Evolutionary conservation across 495 filamentous ascomycete species (phyloP).

Genomic region (Lasiosphaeria ovina): DNA sequence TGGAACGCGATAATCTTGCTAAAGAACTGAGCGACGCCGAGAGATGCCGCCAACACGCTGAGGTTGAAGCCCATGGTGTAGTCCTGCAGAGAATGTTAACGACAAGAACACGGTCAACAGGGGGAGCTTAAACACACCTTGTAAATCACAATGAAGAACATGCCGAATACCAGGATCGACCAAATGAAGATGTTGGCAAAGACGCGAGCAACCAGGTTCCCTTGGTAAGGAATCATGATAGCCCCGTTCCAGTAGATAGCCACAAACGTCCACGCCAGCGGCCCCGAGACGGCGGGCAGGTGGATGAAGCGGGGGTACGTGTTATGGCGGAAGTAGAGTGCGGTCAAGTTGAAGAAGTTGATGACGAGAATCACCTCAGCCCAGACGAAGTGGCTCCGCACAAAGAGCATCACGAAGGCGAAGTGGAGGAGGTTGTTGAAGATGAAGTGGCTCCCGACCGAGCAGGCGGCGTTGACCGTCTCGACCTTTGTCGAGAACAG

Average conservation of each 20-base stretch:
- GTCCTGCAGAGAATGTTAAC: conserved; percentile 46
- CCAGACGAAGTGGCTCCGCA: conserved; percentile 66
- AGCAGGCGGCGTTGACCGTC: conserved; percentile 64
- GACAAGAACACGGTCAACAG: not conserved
- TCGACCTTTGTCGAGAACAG: conserved; percentile 65
- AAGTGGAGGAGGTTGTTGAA: conserved; percentile 77
- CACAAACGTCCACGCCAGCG: conserved; percentile 79
- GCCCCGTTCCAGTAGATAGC: conserved; percentile 86
- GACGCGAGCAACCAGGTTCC: conserved; percentile 61
- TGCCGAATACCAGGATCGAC: conserved; percentile 70
- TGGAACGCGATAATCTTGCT: conserved; percentile 71
- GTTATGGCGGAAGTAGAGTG: conserved; percentile 76
- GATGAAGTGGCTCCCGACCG: conserved; percentile 81
- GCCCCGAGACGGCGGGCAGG: conserved; percentile 67
- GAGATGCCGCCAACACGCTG: conserved; percentile 66
- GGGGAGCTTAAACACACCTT: conserved; percentile 44
- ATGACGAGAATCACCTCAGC: conserved; percentile 71
- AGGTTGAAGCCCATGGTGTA: conserved; percentile 80
- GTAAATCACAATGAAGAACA: conserved; percentile 65
- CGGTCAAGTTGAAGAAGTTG: conserved; percentile 75
- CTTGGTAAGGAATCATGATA: conserved; percentile 61
- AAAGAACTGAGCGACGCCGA: conserved; percentile 73
- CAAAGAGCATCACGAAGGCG: conserved; percentile 78
- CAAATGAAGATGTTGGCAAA: conserved; percentile 85
- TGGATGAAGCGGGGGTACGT: conserved; percentile 69